Evolutionary conservation across 352 stramenopile species (phyloP).

Genomic region (Phytopythium ostracodes): DNA sequence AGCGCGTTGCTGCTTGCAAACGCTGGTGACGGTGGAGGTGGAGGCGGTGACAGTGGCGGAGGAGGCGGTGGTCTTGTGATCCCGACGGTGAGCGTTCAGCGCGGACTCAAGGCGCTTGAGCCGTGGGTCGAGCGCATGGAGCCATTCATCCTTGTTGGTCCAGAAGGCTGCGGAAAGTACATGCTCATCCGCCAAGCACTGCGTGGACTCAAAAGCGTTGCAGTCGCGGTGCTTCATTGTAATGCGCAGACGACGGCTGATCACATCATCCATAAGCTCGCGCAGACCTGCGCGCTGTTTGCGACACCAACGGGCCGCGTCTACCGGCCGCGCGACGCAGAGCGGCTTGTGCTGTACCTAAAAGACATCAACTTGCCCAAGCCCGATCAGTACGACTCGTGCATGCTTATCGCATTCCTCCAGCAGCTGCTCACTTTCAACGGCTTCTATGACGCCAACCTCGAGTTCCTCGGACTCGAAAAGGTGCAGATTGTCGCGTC

Average conservation of each 20-base stretch:
- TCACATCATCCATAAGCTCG: conserved; percentile 94
- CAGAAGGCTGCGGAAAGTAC: conserved; percentile 93
- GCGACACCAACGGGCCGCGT: conserved; percentile 89
- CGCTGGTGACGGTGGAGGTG: conserved; percentile 2
- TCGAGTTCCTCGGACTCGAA: conserved; percentile 94
- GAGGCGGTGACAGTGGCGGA: not conserved
- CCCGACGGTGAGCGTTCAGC: conserved; percentile 80
- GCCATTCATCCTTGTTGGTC: conserved; percentile 94
- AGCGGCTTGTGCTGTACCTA: conserved; percentile 93
- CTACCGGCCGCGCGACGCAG: conserved; percentile 90
- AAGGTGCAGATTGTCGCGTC: conserved; percentile 93
- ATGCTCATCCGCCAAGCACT: conserved; percentile 93
- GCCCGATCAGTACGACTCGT: conserved; percentile 94
- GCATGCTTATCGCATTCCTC: conserved; percentile 95
- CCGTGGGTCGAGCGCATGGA: conserved; percentile 92
- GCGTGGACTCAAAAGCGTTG: conserved; percentile 64
- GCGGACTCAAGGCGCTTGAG: conserved; percentile 83
- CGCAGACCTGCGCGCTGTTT: conserved; percentile 92
- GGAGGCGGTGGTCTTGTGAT: conserved; percentile 17
- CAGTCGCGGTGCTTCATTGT: conserved; percentile 89
- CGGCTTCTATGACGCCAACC: conserved; percentile 94
- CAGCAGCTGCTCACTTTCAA: conserved; percentile 95
- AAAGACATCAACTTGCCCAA: conserved; percentile 97
- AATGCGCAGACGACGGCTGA: conserved; percentile 93
- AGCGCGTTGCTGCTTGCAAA: conserved; percentile 13